These are phyloP conservation scores for Jimgerdemannia flammicorona DNA, from an alignment of 192 early-diverging fungal genomes.

Conservation along the genomic window DNA sequence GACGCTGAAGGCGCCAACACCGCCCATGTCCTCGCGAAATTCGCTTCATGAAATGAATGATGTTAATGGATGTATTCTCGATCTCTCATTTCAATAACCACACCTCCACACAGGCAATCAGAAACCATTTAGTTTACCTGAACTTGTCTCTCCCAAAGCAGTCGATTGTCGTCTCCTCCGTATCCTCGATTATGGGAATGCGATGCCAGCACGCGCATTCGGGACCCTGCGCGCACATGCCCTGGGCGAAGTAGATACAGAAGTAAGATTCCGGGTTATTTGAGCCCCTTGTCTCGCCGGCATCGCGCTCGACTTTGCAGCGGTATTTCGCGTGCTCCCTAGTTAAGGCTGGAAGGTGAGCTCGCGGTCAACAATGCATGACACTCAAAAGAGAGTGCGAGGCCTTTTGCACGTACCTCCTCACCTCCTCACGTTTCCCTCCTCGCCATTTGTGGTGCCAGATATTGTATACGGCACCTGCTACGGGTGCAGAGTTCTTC, in stretches of 20 bases:
- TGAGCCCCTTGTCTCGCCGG: conserved; percentile 65
- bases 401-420: background rate
- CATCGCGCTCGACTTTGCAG: conserved; percentile 60
- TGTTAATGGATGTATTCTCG: background rate
- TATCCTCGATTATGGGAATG: conserved; percentile 41
- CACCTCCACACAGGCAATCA: conserved; percentile 3
- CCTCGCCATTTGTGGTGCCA: conserved; percentile 63
- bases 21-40: conserved; percentile 51
- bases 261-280: conserved; percentile 61
- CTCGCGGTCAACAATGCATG: conserved; percentile 5
- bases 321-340: conserved; percentile 58
- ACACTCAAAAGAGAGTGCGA: background rate
- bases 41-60: conserved; percentile 21
- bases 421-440: conserved; percentile 20
- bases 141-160: conserved; percentile 81
- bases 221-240: conserved; percentile 68
- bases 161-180: conserved; percentile 60
- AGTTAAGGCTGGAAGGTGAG: conserved; percentile 3
- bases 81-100: background rate
- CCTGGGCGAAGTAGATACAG: conserved; percentile 82
- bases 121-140: conserved; percentile 6
- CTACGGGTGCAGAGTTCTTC: conserved; percentile 32
- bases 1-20: conserved; percentile 77
- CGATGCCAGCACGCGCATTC: conserved; percentile 51
- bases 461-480: conserved; percentile 55